Evolutionary conservation across 1,139 yeast species (phyloP).

Genomic region (Debaryomycetaceae sp.): DNA sequence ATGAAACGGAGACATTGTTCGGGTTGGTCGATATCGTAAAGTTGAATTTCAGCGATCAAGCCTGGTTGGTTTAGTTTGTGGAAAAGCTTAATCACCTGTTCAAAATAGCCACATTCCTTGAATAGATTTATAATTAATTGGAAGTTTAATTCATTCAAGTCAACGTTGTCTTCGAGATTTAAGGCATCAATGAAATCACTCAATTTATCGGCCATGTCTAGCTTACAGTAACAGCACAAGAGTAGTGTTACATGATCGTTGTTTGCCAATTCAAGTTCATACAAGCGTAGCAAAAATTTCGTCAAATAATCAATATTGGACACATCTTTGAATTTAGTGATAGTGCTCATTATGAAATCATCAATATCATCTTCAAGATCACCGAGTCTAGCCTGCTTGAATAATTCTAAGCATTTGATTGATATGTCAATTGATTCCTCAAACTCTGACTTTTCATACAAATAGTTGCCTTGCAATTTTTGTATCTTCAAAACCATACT

Average conservation of each 20-base stretch:
- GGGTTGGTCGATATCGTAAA: slow-evolving; percentile 65
- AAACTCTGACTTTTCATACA: slow-evolving; percentile 62
- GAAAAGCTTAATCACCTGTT: slow-evolving; percentile 70
- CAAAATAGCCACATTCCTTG: slow-evolving; percentile 69
- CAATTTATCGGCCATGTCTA: slow-evolving; percentile 59
- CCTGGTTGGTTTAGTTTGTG: slow-evolving; percentile 70
- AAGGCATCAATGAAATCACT: slow-evolving; percentile 52
- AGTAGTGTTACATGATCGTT: slow-evolving; percentile 80
- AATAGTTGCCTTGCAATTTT: slow-evolving; percentile 65
- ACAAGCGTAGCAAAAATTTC: slow-evolving; percentile 56
- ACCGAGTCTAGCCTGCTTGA: slow-evolving; percentile 6
- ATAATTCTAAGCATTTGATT: slow-evolving; percentile 37
- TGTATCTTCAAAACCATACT: slow-evolving; percentile 50
- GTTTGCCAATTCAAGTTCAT: slow-evolving; percentile 51
- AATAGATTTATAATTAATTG: slow-evolving; percentile 70
- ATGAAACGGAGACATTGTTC: slow-evolving; percentile 63
- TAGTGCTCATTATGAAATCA: slow-evolving; percentile 70
- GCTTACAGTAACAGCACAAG: slow-evolving; percentile 78
- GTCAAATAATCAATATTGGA: slow-evolving; percentile 68
- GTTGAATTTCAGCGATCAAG: slow-evolving; percentile 71
- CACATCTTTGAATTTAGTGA: slow-evolving; percentile 81
- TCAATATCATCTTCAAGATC: slow-evolving; percentile 12
- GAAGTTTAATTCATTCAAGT: slow-evolving; percentile 54
- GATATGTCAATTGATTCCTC: slow-evolving; percentile 72
- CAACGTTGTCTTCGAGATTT: slow-evolving; percentile 17